phyloP scores from a whole-genome alignment of 768 basidiomycete genomes.

The Asterophora lycoperdoides region DNA sequence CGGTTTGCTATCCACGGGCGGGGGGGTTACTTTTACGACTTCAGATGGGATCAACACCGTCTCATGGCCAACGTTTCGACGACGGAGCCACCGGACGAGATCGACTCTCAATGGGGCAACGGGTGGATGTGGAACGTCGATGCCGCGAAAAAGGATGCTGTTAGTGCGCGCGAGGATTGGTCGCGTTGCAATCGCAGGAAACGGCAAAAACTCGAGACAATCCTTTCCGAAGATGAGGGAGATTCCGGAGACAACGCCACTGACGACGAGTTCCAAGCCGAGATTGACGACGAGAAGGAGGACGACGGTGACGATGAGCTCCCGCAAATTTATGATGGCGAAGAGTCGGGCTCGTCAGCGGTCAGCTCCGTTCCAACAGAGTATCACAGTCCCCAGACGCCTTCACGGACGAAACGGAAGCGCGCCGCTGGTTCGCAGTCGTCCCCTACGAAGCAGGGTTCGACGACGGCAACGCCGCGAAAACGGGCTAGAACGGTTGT shows the following conservation, averaged over 20 bases:
- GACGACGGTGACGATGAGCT: constrained; percentile 19
- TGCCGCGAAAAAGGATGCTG: constrained; percentile 18
- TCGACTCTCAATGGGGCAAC: constrained; percentile 29
- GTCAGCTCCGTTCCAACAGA: constrained; percentile 24
- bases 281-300: constrained; percentile 7
- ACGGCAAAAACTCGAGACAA: constrained; percentile 16
- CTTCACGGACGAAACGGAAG: constrained; percentile 50
- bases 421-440: constrained; percentile 16
- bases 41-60: constrained; percentile 54
- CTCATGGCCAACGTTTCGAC: constrained; percentile 33
- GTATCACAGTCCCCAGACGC: constrained; percentile 45
- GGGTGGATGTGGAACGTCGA: constrained; percentile 48
- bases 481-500: constrained; percentile 38
- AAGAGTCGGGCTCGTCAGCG: constrained; percentile 26
- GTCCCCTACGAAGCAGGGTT: constrained; percentile 23
- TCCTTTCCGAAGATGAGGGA: constrained; percentile 23
- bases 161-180: constrained; percentile 6
- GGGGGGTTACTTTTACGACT: constrained; percentile 58
- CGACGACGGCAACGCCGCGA: constrained; percentile 25
- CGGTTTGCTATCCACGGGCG: constrained; percentile 52
- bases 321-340: constrained; percentile 11
- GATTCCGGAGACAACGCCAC: constrained; percentile 24
- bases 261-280: constrained; percentile 22
- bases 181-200: constrained; percentile 11
- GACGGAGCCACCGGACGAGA: constrained; percentile 21